These are phyloP conservation scores for Wilhelminamyces savonicus DNA, from an alignment of 805 yeast genomes.

Conservation along the genomic window DNA sequence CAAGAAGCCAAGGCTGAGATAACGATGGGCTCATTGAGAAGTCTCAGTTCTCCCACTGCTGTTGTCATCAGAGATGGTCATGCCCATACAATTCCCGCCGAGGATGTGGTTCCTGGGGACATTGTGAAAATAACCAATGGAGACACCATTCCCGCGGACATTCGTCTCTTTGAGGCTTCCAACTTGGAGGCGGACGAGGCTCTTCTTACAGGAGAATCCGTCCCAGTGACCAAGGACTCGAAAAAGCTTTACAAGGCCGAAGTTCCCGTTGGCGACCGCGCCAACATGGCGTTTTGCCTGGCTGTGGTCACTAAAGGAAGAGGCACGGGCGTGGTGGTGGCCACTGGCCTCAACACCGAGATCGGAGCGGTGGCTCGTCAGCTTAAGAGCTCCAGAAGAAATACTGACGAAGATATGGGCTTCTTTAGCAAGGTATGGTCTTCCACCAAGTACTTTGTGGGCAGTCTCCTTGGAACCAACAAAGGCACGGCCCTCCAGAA, in stretches of 20 bases:
- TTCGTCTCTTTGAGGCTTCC: slow-evolving; percentile 49
- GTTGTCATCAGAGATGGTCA: slow-evolving; percentile 55
- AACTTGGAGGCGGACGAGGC: slow-evolving; percentile 73
- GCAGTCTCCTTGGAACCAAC: slow-evolving; percentile 67
- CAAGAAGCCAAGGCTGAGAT: slow-evolving; percentile 74
- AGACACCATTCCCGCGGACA: slow-evolving; percentile 72
- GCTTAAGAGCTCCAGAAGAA: slow-evolving; percentile 37
- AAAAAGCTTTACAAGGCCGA: slow-evolving; percentile 23
- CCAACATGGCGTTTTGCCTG: slow-evolving; percentile 66
- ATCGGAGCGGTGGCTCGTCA: slow-evolving; percentile 62
- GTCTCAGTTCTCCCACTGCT: slow-evolving; percentile 67
- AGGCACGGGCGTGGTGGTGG: slow-evolving; percentile 60
- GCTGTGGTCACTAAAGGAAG: slow-evolving; percentile 70
- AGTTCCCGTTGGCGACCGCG: slow-evolving; percentile 66
- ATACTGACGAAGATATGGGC: slow-evolving; percentile 14
- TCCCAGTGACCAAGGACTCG: slow-evolving; percentile 53
- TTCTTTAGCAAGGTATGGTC: not conserved
- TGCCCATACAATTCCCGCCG: slow-evolving; percentile 48
- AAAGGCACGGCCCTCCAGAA: slow-evolving; percentile 81
- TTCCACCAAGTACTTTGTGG: slow-evolving; percentile 49
- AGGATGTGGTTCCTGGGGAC: slow-evolving; percentile 70
- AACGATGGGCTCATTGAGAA: slow-evolving; percentile 69
- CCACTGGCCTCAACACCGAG: slow-evolving; percentile 68
- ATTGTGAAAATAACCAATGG: slow-evolving; percentile 58
- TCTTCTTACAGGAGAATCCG: slow-evolving; percentile 58